Evolutionary conservation across 805 yeast genomes (phyloP).

Genomic region (Yamadazyma phyllophila): DNA sequence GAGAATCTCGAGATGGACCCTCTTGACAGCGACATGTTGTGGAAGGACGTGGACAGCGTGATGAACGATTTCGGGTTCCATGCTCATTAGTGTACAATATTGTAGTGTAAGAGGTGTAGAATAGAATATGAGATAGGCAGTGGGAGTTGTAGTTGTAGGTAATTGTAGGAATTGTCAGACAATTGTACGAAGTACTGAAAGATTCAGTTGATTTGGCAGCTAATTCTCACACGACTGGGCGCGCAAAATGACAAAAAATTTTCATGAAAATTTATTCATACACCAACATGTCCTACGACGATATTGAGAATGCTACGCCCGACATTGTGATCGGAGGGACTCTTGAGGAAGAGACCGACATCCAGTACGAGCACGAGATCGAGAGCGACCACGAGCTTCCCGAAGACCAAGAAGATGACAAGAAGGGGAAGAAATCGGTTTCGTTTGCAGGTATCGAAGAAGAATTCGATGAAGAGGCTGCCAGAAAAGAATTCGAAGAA

Average conservation of each 20-base stretch:
- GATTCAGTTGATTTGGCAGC: neutral
- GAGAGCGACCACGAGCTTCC: constrained; percentile 45
- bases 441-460: constrained; percentile 73
- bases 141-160: neutral
- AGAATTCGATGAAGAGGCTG: constrained; percentile 71
- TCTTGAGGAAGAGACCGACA: constrained; percentile 35
- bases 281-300: constrained; percentile 60
- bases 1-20: constrained; percentile 42
- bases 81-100: constrained; percentile 31
- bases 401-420: constrained; percentile 42
- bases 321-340: constrained; percentile 72
- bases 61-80: constrained; percentile 93
- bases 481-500: constrained; percentile 86
- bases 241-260: constrained; percentile 6
- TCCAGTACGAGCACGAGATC: constrained; percentile 52
- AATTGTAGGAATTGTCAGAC: no score
- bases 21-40: constrained; percentile 51
- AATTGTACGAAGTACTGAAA: no score
- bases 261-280: constrained; percentile 6
- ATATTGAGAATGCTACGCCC: constrained; percentile 82
- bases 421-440: constrained; percentile 66
- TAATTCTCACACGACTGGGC: constrained; percentile 6
- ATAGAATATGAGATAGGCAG: neutral
- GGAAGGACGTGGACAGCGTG: constrained; percentile 84
- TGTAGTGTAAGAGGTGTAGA: neutral